These are phyloP conservation scores for Hymenoscyphus salicellus DNA, from an alignment of 2,329 filamentous ascomycete genomes.

Conservation along the genomic window DNA sequence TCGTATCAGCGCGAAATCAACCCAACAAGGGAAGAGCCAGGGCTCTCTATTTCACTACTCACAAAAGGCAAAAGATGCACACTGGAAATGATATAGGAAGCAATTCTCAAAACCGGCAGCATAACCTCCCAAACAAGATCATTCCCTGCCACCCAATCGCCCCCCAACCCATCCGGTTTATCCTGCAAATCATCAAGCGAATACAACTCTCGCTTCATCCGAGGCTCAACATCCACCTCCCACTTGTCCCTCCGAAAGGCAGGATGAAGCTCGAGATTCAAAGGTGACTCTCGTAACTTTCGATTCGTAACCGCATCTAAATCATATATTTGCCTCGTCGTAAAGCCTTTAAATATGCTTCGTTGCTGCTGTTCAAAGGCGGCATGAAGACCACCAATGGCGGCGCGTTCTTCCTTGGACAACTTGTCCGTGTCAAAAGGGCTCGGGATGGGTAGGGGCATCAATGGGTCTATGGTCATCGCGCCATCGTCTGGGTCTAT, in stretches of 20 bases:
- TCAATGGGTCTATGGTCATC: too few species aligned
- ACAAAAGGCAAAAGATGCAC: constrained; percentile 3
- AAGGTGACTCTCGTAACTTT: background rate
- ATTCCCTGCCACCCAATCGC: background rate
- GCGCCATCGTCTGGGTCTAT: too few species aligned
- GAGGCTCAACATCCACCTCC: background rate
- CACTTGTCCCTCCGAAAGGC: background rate
- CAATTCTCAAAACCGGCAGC: background rate
- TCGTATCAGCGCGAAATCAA: too few species aligned
- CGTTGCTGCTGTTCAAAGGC: background rate
- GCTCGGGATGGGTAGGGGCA: background rate
- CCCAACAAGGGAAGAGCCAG: background rate
- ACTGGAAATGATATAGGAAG: background rate
- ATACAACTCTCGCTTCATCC: background rate
- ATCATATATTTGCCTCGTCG: background rate
- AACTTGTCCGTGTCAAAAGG: background rate
- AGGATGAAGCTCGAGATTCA: background rate
- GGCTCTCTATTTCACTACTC: background rate
- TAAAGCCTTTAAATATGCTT: background rate
- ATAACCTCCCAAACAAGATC: background rate
- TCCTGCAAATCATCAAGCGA: background rate
- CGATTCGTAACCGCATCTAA: background rate
- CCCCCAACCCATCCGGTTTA: background rate
- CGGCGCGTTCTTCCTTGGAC: background rate
- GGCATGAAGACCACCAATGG: background rate